Evolutionary conservation across 176 grass and related monocot species (phyloP).

Genomic region (Lolium multiflorum): DNA sequence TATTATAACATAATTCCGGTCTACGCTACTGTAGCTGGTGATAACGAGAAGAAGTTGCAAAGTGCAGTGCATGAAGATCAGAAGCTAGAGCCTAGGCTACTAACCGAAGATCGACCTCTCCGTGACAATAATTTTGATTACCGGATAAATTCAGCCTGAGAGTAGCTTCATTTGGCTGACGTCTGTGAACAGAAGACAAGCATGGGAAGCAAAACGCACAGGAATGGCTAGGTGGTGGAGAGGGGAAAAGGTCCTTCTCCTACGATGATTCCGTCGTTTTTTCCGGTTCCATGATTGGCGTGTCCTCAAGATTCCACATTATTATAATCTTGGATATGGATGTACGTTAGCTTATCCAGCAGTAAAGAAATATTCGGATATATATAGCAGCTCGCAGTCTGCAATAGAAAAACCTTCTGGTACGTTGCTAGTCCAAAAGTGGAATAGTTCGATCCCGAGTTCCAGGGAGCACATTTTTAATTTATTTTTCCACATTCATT

Average conservation of each 20-base stretch:
- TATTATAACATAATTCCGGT: not conserved
- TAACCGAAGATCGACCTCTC: too few relatives aligned
- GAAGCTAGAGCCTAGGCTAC: not conserved
- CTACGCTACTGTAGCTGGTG: not conserved
- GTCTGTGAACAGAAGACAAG: not conserved
- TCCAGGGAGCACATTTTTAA: too few relatives aligned
- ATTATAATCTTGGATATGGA: not conserved
- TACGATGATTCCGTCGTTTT: not conserved
- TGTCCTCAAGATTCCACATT: constrained; percentile 13
- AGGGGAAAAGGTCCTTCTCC: constrained; percentile 1
- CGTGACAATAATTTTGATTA: too few relatives aligned
- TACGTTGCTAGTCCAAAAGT: not conserved
- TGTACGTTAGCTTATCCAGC: constrained; percentile 8
- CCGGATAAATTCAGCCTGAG: too few relatives aligned
- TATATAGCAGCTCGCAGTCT: not conserved
- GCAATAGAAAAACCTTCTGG: not conserved
- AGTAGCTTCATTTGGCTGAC: not conserved
- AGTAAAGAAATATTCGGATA: not conserved
- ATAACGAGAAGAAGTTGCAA: not conserved
- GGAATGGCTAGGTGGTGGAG: not conserved
- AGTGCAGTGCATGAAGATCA: not conserved
- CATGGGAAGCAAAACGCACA: not conserved
- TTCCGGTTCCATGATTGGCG: constrained; percentile 2
- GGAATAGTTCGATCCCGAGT: not conserved
- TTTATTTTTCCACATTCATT: too few relatives aligned